Evolutionary conservation across 2,329 filamentous ascomycete species (phyloP), one percentile per base, ranked within the genome.

Genomic region (Ophiocordyceps camponoti-floridani): DNA sequence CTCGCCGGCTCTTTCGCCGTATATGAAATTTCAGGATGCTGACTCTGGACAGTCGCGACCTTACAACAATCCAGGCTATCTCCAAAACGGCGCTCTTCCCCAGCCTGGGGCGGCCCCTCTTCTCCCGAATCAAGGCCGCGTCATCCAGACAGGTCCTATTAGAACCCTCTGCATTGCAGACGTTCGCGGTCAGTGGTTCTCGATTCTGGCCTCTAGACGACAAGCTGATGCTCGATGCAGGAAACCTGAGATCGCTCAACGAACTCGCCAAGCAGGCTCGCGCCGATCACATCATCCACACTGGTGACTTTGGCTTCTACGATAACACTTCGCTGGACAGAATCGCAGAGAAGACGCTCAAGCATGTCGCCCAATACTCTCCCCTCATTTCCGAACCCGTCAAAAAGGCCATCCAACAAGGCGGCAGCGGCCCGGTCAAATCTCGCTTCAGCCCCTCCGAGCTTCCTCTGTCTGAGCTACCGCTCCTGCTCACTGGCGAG

Each of bases 261-360:
- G 88, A 96, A 49, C 81, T 98, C 49, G 91, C 91, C 51, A 93
- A 85, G 65, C 84, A 91, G 60, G 89, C 91, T 50, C 84, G 84
- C 60, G 91, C 91, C 56, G 87, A 95, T 66, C 87, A 95, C 68
- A 94, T 98, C 64, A 87, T 98, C 58, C 91, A 98, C 66, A 98
- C 91, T 18, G 91, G 91, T 63, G 91, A 98, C 63, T 98, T 98
- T 61, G 91, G 91, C 50, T 98, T 98, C 68, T 98, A 98, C 68
- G 91, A 98, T 63, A 84, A 94, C 56, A 85, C 82, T 45, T 98
- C 91, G 33, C 70, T 98, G 53, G 89, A 96, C 58, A 82, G 91
- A 58, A 96, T 98, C 68, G 91, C 91, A 38, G 91, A 98, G 65
- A 98, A 98, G 70, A 98, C 91, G 19, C 73, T 98, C 44, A 95